These are phyloP conservation scores for Trichophaea hybrida DNA, from an alignment of 2,329 filamentous ascomycete genomes.

Conservation along the genomic window DNA sequence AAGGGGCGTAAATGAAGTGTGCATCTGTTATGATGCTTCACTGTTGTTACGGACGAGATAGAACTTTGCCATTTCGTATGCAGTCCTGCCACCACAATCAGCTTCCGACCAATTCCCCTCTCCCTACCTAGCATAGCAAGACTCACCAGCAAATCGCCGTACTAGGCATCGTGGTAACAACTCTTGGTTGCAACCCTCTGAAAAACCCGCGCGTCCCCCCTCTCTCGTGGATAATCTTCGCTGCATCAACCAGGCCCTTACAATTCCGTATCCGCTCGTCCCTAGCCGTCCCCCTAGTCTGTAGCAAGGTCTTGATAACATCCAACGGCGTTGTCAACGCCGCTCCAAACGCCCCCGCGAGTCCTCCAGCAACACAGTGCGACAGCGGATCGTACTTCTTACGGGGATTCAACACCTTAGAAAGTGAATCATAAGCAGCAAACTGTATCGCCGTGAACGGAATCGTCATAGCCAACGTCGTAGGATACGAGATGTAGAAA, in stretches of 20 bases:
- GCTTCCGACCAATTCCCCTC: background rate
- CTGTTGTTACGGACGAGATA: background rate
- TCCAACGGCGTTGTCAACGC: slow-evolving; percentile 92
- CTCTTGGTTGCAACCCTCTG: slow-evolving; percentile 76
- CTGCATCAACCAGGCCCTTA: slow-evolving; percentile 66
- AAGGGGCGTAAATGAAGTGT: background rate
- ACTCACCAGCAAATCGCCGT: slow-evolving; percentile 96
- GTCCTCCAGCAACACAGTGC: slow-evolving; percentile 80
- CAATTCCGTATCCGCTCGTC: slow-evolving; percentile 64
- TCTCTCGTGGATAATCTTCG: slow-evolving; percentile 63
- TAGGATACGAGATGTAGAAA: slow-evolving; percentile 97
- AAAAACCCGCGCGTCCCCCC: slow-evolving; percentile 83
- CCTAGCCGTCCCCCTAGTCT: slow-evolving; percentile 72
- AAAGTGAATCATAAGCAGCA: slow-evolving; percentile 92
- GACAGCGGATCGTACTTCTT: slow-evolving; percentile 83
- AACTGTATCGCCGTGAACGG: slow-evolving; percentile 96
- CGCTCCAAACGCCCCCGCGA: slow-evolving; percentile 86
- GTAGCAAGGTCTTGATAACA: slow-evolving; percentile 93
- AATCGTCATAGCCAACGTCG: slow-evolving; percentile 94
- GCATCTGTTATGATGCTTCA: background rate
- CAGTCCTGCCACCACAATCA: slow-evolving; percentile 19
- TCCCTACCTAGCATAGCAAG: background rate
- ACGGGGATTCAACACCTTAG: slow-evolving; percentile 76
- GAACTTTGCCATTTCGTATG: slow-evolving; percentile 28
- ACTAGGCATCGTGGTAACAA: slow-evolving; percentile 94